Conservation (phyloP, 2,329 filamentous ascomycete genomes). For the Phoma sp. region DNA sequence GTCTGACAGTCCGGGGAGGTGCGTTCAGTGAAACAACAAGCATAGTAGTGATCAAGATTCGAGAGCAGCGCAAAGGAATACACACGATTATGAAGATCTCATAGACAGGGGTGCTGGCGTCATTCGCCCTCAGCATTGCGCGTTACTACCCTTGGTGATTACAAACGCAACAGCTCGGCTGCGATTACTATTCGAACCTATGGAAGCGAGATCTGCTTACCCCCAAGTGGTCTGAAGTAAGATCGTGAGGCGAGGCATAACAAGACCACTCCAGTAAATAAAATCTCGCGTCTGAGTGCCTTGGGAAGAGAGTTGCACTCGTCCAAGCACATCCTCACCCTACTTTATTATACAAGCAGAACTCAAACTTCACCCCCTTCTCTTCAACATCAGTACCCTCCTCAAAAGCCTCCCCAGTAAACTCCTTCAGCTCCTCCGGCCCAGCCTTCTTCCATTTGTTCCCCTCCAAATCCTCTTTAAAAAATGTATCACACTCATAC, state of each 20-base stretch:
- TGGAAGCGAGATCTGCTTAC: no score
- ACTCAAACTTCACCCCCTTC: slow-evolving; percentile 69
- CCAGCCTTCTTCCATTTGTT: slow-evolving; percentile 61
- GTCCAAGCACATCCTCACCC: not conserved
- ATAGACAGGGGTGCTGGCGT: not conserved
- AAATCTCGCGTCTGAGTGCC: not conserved
- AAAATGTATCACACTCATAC: slow-evolving; percentile 78
- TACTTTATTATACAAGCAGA: slow-evolving; percentile 65
- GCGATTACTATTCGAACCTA: no score
- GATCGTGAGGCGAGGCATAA: no score
- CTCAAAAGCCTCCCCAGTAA: slow-evolving; percentile 69
- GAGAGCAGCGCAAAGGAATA: no score
- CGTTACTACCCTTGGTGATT: not conserved
- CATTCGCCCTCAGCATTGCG: not conserved
- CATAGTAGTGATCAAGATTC: not conserved
- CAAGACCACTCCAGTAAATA: no score
- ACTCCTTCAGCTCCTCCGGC: slow-evolving; percentile 63
- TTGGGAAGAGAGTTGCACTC: not conserved
- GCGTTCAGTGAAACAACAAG: not conserved
- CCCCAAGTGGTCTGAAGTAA: no score
- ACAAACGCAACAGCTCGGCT: not conserved
- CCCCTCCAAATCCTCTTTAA: slow-evolving; percentile 64
- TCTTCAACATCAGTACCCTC: slow-evolving; percentile 66
- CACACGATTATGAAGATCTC: not conserved
- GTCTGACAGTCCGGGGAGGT: not conserved